Evolutionary conservation across 2,329 filamentous ascomycete genomes (phyloP).

Genomic region (Scortechinia acanthostroma): DNA sequence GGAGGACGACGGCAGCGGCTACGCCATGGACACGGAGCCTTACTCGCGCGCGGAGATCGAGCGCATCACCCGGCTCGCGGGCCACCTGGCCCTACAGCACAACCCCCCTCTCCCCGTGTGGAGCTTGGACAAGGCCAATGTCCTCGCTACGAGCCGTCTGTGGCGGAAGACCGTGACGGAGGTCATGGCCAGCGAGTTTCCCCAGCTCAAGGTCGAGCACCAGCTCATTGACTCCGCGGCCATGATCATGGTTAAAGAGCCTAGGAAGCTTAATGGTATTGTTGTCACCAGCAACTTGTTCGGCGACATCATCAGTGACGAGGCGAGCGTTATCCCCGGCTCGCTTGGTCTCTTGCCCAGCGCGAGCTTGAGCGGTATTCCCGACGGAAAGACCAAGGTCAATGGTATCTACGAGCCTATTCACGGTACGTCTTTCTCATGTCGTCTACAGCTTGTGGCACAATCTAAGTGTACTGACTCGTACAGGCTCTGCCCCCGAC

Average conservation of each 20-base stretch:
- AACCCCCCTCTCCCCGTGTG: constrained; percentile 73
- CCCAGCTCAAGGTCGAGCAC: constrained; percentile 74
- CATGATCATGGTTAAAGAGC: constrained; percentile 96
- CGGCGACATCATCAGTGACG: constrained; percentile 91
- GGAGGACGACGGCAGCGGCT: constrained; percentile 69
- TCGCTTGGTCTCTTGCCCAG: constrained; percentile 82
- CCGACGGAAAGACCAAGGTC: constrained; percentile 75
- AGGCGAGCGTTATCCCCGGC: constrained; percentile 89
- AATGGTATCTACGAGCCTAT: constrained; percentile 98
- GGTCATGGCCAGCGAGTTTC: constrained; percentile 82
- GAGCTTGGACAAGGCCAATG: constrained; percentile 93
- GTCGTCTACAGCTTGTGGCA: background rate
- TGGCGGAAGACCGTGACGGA: constrained; percentile 85
- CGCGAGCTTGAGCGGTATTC: constrained; percentile 78
- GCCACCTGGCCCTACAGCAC: constrained; percentile 70
- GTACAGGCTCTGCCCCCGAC: constrained; percentile 75
- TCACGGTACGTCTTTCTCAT: constrained; percentile 60
- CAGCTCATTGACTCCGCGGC: constrained; percentile 95
- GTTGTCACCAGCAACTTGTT: constrained; percentile 91
- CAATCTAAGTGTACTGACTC: constrained; percentile 4
- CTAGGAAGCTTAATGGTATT: constrained; percentile 77
- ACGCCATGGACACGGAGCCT: constrained; percentile 76
- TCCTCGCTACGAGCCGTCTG: constrained; percentile 79
- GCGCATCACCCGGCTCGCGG: constrained; percentile 77
- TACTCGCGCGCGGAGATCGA: constrained; percentile 83